phyloP scores from a whole-genome alignment of 176 grass and related monocot species.

The Zoysia japonica region DNA sequence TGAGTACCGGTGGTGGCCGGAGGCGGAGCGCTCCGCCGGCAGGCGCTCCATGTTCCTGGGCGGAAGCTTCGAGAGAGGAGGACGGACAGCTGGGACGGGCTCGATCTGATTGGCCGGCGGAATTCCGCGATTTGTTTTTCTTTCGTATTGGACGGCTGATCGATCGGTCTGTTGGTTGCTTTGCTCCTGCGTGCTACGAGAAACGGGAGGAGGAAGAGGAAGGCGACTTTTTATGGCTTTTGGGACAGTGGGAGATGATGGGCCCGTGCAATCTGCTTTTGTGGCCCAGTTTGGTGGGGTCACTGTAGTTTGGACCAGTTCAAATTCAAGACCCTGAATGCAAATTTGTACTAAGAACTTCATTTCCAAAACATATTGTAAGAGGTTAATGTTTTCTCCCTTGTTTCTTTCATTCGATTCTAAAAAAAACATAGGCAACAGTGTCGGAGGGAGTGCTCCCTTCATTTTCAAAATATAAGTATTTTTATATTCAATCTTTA shows the following conservation, averaged over 20 bases:
- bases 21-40: conserved; percentile 29
- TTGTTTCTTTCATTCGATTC: too few relatives aligned
- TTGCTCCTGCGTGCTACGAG: conserved; percentile 24
- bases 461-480: too few relatives aligned
- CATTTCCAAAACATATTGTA: too few relatives aligned
- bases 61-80: conserved; percentile 22
- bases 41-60: conserved; percentile 57
- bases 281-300: neutral
- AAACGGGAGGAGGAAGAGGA: neutral
- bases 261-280: neutral
- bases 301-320: neutral
- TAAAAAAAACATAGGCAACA: too few relatives aligned
- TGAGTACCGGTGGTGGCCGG: conserved; percentile 39
- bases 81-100: conserved; percentile 19
- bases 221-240: neutral
- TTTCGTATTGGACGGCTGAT: neutral
- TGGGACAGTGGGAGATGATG: neutral
- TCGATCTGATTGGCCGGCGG: conserved; percentile 43
- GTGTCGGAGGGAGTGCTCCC: too few relatives aligned
- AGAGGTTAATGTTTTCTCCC: too few relatives aligned
- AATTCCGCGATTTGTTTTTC: neutral
- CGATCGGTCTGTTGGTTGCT: neutral
- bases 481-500: too few relatives aligned
- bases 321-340: neutral
- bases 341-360: neutral